Conservation (phyloP, 371 early-diverging fungal species). For the Nematocida homosporus region DNA sequence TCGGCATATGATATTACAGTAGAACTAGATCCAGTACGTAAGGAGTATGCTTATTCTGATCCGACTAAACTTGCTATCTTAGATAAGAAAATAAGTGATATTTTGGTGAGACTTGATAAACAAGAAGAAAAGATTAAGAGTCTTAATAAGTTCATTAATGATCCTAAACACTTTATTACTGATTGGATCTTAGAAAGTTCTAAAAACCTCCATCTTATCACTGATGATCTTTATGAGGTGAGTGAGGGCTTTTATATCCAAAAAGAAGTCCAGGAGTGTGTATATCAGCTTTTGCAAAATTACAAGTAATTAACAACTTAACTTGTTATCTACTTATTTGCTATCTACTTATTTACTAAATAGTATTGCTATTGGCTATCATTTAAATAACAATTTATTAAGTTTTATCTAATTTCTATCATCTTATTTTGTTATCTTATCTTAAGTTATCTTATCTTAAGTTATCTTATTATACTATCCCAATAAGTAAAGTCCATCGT, state of each 20-base stretch:
- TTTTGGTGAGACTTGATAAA: slow-evolving; percentile 54
- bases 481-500: no score
- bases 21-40: slow-evolving; percentile 62
- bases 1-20: slow-evolving; percentile 61
- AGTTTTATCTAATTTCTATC: no score
- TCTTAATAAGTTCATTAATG: slow-evolving; percentile 56
- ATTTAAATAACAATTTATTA: no score
- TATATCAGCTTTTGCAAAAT: slow-evolving; percentile 63
- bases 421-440: no score
- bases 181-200: slow-evolving; percentile 60
- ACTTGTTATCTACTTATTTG: neutral
- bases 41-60: slow-evolving; percentile 60
- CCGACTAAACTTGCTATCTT: slow-evolving; percentile 56
- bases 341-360: no score
- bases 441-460: no score
- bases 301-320: slow-evolving; percentile 30
- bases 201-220: slow-evolving; percentile 49
- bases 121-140: slow-evolving; percentile 47
- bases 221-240: slow-evolving; percentile 54
- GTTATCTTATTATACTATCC: no score
- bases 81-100: slow-evolving; percentile 65
- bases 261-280: slow-evolving; percentile 61
- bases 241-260: slow-evolving; percentile 60
- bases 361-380: no score
- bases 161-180: slow-evolving; percentile 65